Conservation (phyloP, 2,329 filamentous ascomycete genomes). For the Talaromyces sp. region DNA sequence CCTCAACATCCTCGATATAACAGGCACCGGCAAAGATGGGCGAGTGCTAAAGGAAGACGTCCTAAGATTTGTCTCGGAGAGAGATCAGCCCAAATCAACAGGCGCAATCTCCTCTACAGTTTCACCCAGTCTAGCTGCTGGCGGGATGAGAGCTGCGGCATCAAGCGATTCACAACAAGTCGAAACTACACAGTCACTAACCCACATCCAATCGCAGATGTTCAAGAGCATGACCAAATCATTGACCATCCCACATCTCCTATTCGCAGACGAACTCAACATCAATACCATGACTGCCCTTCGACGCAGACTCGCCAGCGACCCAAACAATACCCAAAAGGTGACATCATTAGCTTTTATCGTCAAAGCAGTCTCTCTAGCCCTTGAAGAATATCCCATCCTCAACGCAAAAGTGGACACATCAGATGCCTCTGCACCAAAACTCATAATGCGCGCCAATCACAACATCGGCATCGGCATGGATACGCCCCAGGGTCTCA, state of each 20-base stretch:
- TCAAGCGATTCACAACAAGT: slow-evolving; percentile 47
- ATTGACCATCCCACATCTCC: slow-evolving; percentile 85
- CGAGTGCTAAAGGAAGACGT: slow-evolving; percentile 92
- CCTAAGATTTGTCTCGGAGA: slow-evolving; percentile 59
- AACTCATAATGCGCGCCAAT: slow-evolving; percentile 69
- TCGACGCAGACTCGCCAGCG: slow-evolving; percentile 69
- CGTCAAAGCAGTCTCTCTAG: slow-evolving; percentile 87
- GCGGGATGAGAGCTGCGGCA: slow-evolving; percentile 27
- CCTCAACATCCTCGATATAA: slow-evolving; percentile 70
- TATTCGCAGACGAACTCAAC: slow-evolving; percentile 87
- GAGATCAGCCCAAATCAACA: slow-evolving; percentile 35
- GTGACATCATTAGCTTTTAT: slow-evolving; percentile 91
- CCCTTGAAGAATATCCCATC: slow-evolving; percentile 73
- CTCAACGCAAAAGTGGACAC: slow-evolving; percentile 80
- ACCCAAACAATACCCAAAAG: slow-evolving; percentile 50
- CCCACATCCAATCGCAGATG: slow-evolving; percentile 82
- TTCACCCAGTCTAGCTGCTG: background rate
- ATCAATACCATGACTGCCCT: slow-evolving; percentile 69
- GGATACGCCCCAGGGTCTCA: slow-evolving; percentile 80
- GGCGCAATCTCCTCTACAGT: slow-evolving; percentile 8
- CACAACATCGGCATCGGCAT: slow-evolving; percentile 97
- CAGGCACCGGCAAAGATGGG: slow-evolving; percentile 84
- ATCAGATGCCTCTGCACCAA: slow-evolving; percentile 53
- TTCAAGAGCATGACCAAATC: slow-evolving; percentile 97
- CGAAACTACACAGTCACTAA: slow-evolving; percentile 66